Base-by-base conservation (phyloP, 768 basidiomycete genomes). In the Phylloporus rhodoxanthus region DNA sequence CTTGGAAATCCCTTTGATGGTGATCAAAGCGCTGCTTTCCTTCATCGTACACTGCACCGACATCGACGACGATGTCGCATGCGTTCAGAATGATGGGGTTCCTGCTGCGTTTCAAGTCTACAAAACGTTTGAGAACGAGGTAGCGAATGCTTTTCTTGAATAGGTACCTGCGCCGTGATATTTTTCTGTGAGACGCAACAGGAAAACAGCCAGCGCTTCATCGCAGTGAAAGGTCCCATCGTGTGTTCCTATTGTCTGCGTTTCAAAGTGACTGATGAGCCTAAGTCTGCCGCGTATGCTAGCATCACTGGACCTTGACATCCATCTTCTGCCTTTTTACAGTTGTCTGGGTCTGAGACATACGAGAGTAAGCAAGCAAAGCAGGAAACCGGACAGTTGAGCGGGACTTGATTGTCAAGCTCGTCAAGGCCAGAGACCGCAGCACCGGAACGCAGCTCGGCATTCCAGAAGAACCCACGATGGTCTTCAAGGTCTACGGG, bases 181-280 rank as follows among this genome's bases (percentile, higher is more conserved):
- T 8, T 78, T 70, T 15, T 77, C 68, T 2, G 92, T 94, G 58
- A 81, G 81, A 43, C 82, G 82, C 26, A 99, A 75, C 55, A 99
- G 76, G 67, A 85, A 93, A 15, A 95, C 88, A 0, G 95, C 96
- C 28, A 98, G 78, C 0, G 93, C 92, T 71, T 99, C 95, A 60
- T 99, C 95, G 67, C 91, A 94, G 61, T 99, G 94, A 66, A 97
- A 97, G 0, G 91, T 91, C 15, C 94, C 94, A 51, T 87, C 91
- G 68, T 97, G 93, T 1, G 94, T 96, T 29, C 93, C 93, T 60
- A 97, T 95, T 34, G 82, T 69, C 88, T 91, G 41, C 20, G 20
- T 20, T 20, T 30, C 4, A 20, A 30, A 34, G 25, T 38, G 47
- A 8, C 43, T 9, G 9, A 50, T 43, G 45, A 48, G 43, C 15